Conservation (phyloP, 352 stramenopile genomes). For the Halophytophthora batemanensis region DNA sequence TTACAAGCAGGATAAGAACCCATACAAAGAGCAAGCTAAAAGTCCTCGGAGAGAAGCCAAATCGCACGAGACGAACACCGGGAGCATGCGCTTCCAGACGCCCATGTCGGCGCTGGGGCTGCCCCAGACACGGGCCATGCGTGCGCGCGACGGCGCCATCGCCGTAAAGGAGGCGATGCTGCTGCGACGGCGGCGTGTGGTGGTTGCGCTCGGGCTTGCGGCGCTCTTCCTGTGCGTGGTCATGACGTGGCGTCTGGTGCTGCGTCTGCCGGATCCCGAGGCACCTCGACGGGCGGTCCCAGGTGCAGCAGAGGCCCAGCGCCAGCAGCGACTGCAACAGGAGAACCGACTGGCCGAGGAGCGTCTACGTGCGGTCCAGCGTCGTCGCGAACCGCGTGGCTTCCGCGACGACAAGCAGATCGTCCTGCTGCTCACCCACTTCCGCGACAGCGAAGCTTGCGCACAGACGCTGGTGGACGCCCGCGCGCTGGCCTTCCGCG, state of each 20-base stretch:
- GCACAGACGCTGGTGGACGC: slow-evolving; percentile 51
- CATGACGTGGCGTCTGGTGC: slow-evolving; percentile 39
- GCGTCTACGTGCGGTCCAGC: slow-evolving; percentile 4
- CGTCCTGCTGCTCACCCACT: slow-evolving; percentile 71
- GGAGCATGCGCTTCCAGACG: slow-evolving; percentile 46
- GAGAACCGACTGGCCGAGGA: slow-evolving; percentile 19
- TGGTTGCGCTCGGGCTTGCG: slow-evolving; percentile 20
- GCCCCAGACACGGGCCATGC: slow-evolving; percentile 32
- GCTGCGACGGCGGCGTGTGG: slow-evolving; percentile 12
- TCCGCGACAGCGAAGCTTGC: slow-evolving; percentile 53
- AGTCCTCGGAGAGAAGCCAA: not conserved
- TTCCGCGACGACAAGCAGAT: slow-evolving; percentile 73
- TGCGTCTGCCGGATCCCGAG: slow-evolving; percentile 25
- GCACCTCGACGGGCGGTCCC: slow-evolving; percentile 27
- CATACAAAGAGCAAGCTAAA: too few species aligned
- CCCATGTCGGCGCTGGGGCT: slow-evolving; percentile 55
- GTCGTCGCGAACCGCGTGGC: slow-evolving; percentile 17
- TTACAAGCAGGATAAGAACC: too few species aligned
- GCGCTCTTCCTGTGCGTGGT: slow-evolving; percentile 36
- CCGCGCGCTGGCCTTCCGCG: slow-evolving; percentile 31
- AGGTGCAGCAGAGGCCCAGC: slow-evolving; percentile 17
- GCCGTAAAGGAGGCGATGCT: slow-evolving; percentile 14
- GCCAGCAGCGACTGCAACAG: slow-evolving; percentile 14
- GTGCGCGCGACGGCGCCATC: slow-evolving; percentile 3
- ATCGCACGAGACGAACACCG: not conserved